Base-by-base conservation (phyloP, 202 grass and related monocot species). In the Brachypodium distachyon region DNA sequence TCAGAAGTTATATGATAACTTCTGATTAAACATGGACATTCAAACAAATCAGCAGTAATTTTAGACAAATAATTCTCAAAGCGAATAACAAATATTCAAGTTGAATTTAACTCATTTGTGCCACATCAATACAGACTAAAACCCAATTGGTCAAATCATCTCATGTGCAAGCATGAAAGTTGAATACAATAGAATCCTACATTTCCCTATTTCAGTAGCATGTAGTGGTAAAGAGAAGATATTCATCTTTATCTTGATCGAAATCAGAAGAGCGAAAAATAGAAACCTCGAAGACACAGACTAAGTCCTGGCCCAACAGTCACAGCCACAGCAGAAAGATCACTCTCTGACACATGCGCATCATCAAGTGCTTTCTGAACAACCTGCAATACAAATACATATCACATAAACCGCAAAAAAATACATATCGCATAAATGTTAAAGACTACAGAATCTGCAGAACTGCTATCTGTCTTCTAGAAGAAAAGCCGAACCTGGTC, bases 281-380 rank as follows among this genome's bases (percentile, higher is more conserved):
- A 47, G 27, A 23, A 66, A 89, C 95, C 95, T 86, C 91, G 88
- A 65, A 94, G 87, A 53, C 95, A 98, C 60, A 97, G 87, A 90
- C 95, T 72, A 85, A 94, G 88, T 52, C 94, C 94, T 27, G 94
- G 94, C 34, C 94, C 94, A 82, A 97, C 76, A 14, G 94, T 97
- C 27, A 97, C 94, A 28, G 94, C 77, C 46, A 97, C 91, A 13
- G 94, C 94, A 74, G 84, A 94, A 80, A 97, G 87, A 69, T 97
- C 84, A 44, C 82, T 87, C 60, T 66, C 94, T 52, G 79, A 84
- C 52, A 92, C 56, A 54, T 94, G 90, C 47, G 95, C 91, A 38
- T 88, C 77, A 31, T 92, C 80, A 8, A 97, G 82, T 67, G 95
- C 84, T 81, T 81, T 86, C 76, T 92, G 89, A 60, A 97, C 91